phyloP scores from a whole-genome alignment of 768 basidiomycete species.

The Termitomyces sp. region DNA sequence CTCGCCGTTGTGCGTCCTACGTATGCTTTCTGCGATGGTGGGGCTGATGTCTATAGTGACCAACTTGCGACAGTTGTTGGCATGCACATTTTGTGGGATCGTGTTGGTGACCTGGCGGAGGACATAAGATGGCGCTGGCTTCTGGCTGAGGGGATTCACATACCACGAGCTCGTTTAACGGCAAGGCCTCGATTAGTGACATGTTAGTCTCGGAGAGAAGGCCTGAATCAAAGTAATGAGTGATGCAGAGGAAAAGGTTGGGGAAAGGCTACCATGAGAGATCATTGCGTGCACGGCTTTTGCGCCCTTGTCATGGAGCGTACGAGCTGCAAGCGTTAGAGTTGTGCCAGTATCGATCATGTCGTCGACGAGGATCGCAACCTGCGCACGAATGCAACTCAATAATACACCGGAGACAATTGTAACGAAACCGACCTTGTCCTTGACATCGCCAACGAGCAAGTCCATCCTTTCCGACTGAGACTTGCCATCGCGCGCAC shows the following conservation, averaged over 20 bases:
- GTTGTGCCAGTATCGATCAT: slow-evolving; percentile 97
- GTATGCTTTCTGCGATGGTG: slow-evolving; percentile 92
- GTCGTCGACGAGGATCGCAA: slow-evolving; percentile 95
- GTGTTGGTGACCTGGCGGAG: slow-evolving; percentile 85
- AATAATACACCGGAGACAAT: neutral
- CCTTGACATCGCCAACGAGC: slow-evolving; percentile 89
- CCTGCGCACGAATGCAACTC: slow-evolving; percentile 30
- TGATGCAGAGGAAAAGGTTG: slow-evolving; percentile 8
- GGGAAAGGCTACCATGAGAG: slow-evolving; percentile 67
- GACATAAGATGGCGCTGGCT: slow-evolving; percentile 3
- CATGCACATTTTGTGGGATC: slow-evolving; percentile 76
- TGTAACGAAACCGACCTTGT: slow-evolving; percentile 51
- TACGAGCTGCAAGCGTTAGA: slow-evolving; percentile 75
- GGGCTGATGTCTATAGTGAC: slow-evolving; percentile 87
- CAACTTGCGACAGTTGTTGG: slow-evolving; percentile 62
- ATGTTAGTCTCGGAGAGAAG: slow-evolving; percentile 76
- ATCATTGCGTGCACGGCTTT: slow-evolving; percentile 81
- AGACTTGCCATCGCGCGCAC: slow-evolving; percentile 71
- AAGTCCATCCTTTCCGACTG: slow-evolving; percentile 83
- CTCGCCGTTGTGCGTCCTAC: slow-evolving; percentile 91
- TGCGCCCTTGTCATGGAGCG: slow-evolving; percentile 88
- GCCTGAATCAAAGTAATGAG: slow-evolving; percentile 34
- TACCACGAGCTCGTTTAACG: slow-evolving; percentile 84
- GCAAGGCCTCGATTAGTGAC: slow-evolving; percentile 59
- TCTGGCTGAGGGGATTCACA: slow-evolving; percentile 19